Percentiles rank a stretch among this genome's conserved stretches.
Conservation (phyloP, 2,329 filamentous ascomycete genomes). For the Aspergillus niger region DNA sequence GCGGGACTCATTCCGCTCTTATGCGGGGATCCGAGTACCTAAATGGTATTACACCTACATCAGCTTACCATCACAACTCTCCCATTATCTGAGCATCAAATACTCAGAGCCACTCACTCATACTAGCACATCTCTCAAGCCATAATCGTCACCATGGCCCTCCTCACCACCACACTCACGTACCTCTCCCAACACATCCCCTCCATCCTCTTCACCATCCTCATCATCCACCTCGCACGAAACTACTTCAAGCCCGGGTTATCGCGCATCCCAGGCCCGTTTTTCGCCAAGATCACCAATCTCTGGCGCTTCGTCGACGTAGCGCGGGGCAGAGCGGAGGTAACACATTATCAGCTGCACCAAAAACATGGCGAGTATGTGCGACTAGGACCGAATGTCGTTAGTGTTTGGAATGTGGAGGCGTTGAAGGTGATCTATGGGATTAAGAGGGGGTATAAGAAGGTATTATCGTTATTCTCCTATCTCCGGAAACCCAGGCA, state of each 20-base stretch:
- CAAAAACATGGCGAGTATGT: not conserved
- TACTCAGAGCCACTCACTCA: no score
- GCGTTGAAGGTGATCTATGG: slow-evolving; percentile 24
- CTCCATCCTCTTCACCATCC: not conserved
- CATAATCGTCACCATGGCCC: not conserved
- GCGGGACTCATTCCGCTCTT: not conserved
- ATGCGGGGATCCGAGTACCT: not conserved
- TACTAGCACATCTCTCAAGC: no score
- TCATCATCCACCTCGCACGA: not conserved
- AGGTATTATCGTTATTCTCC: slow-evolving; percentile 20
- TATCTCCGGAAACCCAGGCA: no score
- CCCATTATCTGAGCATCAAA: no score
- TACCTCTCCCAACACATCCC: not conserved
- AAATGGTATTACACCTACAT: not conserved
- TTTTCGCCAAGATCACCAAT: not conserved
- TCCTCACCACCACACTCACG: not conserved
- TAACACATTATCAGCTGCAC: not conserved
- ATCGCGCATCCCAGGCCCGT: not conserved
- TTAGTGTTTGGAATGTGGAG: slow-evolving; percentile 26
- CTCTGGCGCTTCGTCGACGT: not conserved
- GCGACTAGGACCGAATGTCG: slow-evolving; percentile 17
- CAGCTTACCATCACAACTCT: no score
- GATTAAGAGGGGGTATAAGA: slow-evolving; percentile 23
- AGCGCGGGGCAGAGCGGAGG: not conserved
- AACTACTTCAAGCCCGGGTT: not conserved